Conservation (phyloP, 176 grass and related monocot genomes). For the Elaeis guineensis region DNA sequence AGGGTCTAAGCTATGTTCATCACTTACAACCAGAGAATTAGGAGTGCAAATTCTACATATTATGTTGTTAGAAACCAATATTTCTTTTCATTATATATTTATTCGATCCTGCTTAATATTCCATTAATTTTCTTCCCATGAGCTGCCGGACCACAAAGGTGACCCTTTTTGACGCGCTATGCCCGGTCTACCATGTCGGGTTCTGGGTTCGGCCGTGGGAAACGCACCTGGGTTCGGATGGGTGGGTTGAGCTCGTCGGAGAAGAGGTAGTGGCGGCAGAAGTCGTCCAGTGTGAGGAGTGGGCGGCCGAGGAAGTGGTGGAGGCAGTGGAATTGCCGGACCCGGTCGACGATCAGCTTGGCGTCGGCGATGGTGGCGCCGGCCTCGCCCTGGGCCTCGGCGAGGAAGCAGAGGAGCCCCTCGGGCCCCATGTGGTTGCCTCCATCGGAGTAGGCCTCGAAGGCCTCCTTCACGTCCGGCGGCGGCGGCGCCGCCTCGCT, state of each 20-base stretch:
- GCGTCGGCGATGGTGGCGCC: conserved; percentile 19
- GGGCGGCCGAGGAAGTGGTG: not conserved
- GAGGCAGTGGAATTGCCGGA: not conserved
- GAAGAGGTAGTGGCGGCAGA: conserved; percentile 54
- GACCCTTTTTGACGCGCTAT: too few species aligned
- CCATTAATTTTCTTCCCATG: too few species aligned
- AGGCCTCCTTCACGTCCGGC: conserved; percentile 43
- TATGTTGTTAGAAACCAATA: too few species aligned
- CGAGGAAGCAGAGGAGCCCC: conserved; percentile 40
- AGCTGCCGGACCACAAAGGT: too few species aligned
- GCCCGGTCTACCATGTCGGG: too few species aligned
- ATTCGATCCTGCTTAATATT: too few species aligned
- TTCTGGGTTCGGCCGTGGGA: too few species aligned
- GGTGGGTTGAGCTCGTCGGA: conserved; percentile 60
- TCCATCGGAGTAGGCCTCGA: not conserved
- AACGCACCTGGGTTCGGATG: conserved; percentile 23
- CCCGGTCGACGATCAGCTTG: conserved; percentile 25
- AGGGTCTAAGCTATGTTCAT: too few species aligned
- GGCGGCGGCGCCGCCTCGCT: conserved; percentile 46
- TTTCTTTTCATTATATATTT: too few species aligned
- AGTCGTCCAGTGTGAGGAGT: conserved; percentile 40
- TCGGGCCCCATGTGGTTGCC: not conserved
- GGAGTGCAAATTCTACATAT: too few species aligned
- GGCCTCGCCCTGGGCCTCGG: conserved; percentile 34
- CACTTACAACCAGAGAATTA: too few species aligned